Evolutionary conservation across 2,329 filamentous ascomycete genomes (phyloP), one percentile per base, ranked within the genome.

Genomic region (Paracoccidioides lutzii): DNA sequence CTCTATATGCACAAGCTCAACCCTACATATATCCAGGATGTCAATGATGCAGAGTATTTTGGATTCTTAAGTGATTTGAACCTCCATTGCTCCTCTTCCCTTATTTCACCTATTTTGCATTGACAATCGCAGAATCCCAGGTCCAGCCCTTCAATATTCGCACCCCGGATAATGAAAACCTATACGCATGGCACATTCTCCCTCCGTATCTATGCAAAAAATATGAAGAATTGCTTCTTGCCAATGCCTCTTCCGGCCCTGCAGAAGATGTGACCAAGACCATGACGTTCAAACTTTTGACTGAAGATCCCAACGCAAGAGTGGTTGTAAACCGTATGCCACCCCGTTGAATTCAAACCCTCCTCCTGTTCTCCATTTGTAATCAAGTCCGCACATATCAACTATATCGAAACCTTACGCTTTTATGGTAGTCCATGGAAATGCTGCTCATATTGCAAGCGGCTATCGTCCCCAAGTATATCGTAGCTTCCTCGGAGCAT

Each of bases 161-260:
- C 3, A 93, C 89, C 0, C 75, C 81, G 1, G 90, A 96, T 67
- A 81, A 83, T 42, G 84, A 90, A 69, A 81, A 76, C 2, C 73
- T 97, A 15, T 94, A 93, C 66, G 87, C 87, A 32, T 97, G 91
- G 91, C 91, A 96, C 66, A 79, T 97, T 55, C 74, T 96, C 51
- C 91, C 91, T 0, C 71, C 94, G 5, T 82, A 85, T 53, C 74
- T 88, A 0, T 95, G 94, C 67, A 75, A 82, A 5, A 77, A 85
- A 61, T 79, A 95, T 63, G 86, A 94, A 64, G 71, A 76, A 28
- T 73, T 74, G 12, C 73, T 94, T 10, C 73, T 79, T 42, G 68
- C 71, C 4, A 77, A 82, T 61, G 69, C 72, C 5, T 68, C 73
- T 59, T 83, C 83, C 79, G 69, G 76, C 74, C 70, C 61, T 64